Evolutionary conservation across 176 grass and related monocot species (phyloP), one percentile per base, ranked within the genome.

Genomic region (Avena sativa): DNA sequence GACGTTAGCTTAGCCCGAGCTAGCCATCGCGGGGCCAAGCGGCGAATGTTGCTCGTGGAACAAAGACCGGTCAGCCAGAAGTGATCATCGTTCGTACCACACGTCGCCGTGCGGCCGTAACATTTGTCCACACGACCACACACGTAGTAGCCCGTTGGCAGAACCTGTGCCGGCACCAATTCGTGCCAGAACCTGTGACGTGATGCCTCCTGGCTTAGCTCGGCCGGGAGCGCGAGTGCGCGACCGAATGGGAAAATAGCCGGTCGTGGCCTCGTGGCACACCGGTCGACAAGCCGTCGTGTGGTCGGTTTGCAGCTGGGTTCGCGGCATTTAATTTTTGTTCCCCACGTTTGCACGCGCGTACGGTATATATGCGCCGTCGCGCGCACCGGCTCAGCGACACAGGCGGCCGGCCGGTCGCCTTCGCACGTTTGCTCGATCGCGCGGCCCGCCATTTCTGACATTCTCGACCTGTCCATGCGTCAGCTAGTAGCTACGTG

Each of bases 261-360:
- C 70, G 78, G 38, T 14, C 49, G 25, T 25, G 25, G 25, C 25
- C 13, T 36, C 23, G 67, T 26, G 43, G 12, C 19, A 23, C 74
- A 49, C 50, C 0, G 5, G 9, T 46, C 78, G 69, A 69, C 88
- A 89, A 9, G 19, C 88, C 21, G 12, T 50, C 13, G 59, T 85
- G 83, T 40, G 0, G 75, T 74, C 81, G 76, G 57, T 63, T 87
- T 62, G 43, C 40, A 4, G 60, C 57, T 43, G 40, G 40, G 40
- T 43, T 40, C 38, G 38, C 38, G 38, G 38, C 38, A 40, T 40
- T 25, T 25, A 25, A 25, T 25, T 40, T 40, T 43, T 43, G 40
- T 43, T 43, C 40, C 40, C 40, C 40, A 43, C 40, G 38, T 14
- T 65, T 23, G 67, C 47, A 80, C 64, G 74, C 3, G 38, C 25